These are phyloP conservation scores for Phaeodactylum tricornutum DNA, from an alignment of 108 stramenopile genomes.

Conservation along the genomic window DNA sequence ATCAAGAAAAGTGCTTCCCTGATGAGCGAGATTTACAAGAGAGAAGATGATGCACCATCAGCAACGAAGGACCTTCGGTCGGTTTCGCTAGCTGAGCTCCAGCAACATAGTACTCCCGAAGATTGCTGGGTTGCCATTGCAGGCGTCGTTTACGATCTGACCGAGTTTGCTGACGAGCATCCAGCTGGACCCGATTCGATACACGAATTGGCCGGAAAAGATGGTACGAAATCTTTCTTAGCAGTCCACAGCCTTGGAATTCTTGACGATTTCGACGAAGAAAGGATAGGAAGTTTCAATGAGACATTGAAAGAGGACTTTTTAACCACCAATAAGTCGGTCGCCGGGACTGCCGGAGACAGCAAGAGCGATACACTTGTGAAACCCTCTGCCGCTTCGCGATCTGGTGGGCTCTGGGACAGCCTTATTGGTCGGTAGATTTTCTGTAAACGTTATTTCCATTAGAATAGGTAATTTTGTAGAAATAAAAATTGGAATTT, in stretches of 20 bases:
- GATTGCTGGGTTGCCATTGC: constrained; percentile 89
- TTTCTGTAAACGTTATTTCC: too few species aligned
- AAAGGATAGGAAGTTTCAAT: constrained; percentile 22
- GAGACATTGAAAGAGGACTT: too few species aligned
- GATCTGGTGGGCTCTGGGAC: too few species aligned
- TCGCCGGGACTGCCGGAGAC: too few species aligned
- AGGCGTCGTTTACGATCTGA: constrained; percentile 84
- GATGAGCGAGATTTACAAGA: constrained; percentile 2
- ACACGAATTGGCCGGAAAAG: constrained; percentile 66
- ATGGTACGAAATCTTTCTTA: constrained; percentile 76
- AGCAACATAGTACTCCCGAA: constrained; percentile 60
- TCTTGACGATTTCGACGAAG: constrained; percentile 77
- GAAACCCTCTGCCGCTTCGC: too few species aligned
- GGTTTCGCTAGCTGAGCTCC: constrained; percentile 46
- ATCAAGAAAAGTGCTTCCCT: constrained; percentile 21
- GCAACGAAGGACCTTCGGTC: constrained; percentile 20
- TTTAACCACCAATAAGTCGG: too few species aligned
- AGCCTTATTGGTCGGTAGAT: too few species aligned
- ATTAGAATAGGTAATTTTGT: too few species aligned
- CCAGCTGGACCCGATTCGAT: constrained; percentile 84
- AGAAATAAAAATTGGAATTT: too few species aligned
- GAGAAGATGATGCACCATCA: background rate
- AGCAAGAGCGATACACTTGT: too few species aligned
- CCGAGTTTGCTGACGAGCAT: constrained; percentile 86
- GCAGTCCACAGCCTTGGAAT: constrained; percentile 72